phyloP scores from a whole-genome alignment of 192 early-diverging fungal species.

The Spinellus fusiger region DNA sequence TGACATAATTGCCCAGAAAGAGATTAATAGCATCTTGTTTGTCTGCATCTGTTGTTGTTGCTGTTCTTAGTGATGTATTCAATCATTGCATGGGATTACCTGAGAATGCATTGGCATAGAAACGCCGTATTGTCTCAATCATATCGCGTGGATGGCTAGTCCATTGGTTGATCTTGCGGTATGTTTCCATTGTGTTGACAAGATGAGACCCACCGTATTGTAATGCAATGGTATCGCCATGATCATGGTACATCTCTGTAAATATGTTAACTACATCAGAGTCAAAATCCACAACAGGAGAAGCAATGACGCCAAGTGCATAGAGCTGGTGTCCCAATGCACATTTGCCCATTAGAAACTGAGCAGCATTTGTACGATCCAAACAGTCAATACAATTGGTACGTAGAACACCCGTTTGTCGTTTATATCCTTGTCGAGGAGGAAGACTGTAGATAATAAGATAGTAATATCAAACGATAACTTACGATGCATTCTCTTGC shows the following conservation, averaged over 20 bases:
- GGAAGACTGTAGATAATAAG: not conserved
- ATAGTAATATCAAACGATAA: not conserved
- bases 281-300: conserved; percentile 82
- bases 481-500: not conserved
- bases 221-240: conserved; percentile 93
- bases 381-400: conserved; percentile 99
- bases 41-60: conserved; percentile 68
- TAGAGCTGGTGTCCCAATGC: conserved; percentile 89
- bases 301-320: conserved; percentile 77
- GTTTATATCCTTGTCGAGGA: conserved; percentile 9
- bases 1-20: conserved; percentile 74
- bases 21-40: conserved; percentile 95
- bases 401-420: conserved; percentile 83
- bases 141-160: conserved; percentile 93
- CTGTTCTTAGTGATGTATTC: not conserved
- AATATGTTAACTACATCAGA: conserved; percentile 89
- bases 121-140: conserved; percentile 88
- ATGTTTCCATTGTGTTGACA: conserved; percentile 98
- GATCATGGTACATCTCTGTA: conserved; percentile 96
- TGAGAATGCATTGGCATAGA: conserved; percentile 90
- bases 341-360: conserved; percentile 91
- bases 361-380: conserved; percentile 96
- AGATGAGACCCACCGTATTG: conserved; percentile 97
- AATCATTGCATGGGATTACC: conserved; percentile 34
- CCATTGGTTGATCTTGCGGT: conserved; percentile 91